Percentiles rank a stretch among this genome's conserved stretches.
These are phyloP conservation scores for Pseudogymnoascus sp. DNA, from an alignment of 2,329 filamentous ascomycete genomes.

Conservation along the genomic window DNA sequence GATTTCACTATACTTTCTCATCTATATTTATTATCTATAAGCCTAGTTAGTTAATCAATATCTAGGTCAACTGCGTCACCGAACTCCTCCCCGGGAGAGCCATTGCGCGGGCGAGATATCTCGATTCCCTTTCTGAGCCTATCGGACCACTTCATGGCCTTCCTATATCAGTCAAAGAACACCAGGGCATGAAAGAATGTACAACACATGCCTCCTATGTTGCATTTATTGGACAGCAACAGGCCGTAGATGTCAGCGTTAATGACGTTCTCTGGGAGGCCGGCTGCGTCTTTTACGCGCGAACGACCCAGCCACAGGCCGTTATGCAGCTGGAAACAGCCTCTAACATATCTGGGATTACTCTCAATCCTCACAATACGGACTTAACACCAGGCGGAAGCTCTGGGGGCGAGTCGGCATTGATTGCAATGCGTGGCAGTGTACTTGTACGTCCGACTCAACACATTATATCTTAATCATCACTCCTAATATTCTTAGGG, in stretches of 20 bases:
- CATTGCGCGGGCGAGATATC: constrained; percentile 25
- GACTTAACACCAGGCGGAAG: constrained; percentile 8
- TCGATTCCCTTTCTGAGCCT: constrained; percentile 29
- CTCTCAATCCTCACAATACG: constrained; percentile 25
- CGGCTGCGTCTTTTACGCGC: constrained; percentile 43
- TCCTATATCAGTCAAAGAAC: constrained; percentile 47
- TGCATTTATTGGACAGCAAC: constrained; percentile 35
- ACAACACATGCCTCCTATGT: constrained; percentile 43
- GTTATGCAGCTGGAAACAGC: constrained; percentile 46
- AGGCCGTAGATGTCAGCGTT: not conserved
- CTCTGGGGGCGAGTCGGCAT: constrained; percentile 9
- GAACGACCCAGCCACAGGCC: constrained; percentile 46
- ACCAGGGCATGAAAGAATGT: constrained; percentile 40
- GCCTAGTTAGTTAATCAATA: not conserved
- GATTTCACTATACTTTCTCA: not conserved
- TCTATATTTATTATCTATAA: not conserved
- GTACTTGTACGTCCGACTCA: not conserved
- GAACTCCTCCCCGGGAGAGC: constrained; percentile 32
- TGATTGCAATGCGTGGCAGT: constrained; percentile 9
- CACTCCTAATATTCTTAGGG: not conserved
- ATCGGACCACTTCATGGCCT: constrained; percentile 36
- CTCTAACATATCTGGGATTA: constrained; percentile 41
- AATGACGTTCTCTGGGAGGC: constrained; percentile 32
- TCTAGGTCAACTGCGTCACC: constrained; percentile 38
- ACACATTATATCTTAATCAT: not conserved